Conservation (phyloP, 345 rosid genomes). For the Populus tremula region DNA sequence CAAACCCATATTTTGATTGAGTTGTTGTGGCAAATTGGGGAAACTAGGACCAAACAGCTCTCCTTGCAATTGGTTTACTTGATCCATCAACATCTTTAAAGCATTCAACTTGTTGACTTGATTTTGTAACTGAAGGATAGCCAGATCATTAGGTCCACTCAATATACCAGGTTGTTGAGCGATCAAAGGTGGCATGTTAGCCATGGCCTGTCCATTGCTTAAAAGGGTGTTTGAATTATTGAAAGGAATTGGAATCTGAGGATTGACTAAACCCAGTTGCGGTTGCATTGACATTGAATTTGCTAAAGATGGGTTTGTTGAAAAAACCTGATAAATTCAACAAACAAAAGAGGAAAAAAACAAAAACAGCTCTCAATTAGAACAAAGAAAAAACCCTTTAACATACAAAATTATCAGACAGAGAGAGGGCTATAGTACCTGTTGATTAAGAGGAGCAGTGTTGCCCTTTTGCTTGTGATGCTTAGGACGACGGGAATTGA, state of each 20-base stretch:
- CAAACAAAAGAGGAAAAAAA: background rate
- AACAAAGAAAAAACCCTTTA: too few relatives aligned
- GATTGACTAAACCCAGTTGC: conserved; percentile 37
- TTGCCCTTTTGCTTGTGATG: background rate
- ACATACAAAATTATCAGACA: background rate
- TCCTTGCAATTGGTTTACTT: conserved; percentile 38
- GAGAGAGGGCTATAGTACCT: background rate
- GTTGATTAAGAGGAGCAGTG: background rate
- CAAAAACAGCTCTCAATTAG: too few relatives aligned
- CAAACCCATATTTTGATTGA: conserved; percentile 34
- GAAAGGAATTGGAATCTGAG: conserved; percentile 38
- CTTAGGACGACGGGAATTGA: conserved; percentile 5
- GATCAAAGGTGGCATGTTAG: conserved; percentile 33
- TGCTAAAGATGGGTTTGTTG: conserved; percentile 5
- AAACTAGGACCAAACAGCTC: conserved; percentile 22
- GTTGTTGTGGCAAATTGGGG: conserved; percentile 35
- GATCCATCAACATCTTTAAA: conserved; percentile 21
- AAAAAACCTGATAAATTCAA: conserved; percentile 6
- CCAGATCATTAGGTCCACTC: conserved; percentile 16
- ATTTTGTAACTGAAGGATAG: conserved; percentile 10
- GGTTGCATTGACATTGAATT: conserved; percentile 25
- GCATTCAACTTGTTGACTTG: conserved; percentile 10
- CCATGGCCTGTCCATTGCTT: conserved; percentile 16
- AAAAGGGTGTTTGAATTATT: conserved; percentile 12
- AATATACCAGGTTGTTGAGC: conserved; percentile 30